phyloP scores from a whole-genome alignment of 2,329 filamentous ascomycete species.

The Neonectria sp. region DNA sequence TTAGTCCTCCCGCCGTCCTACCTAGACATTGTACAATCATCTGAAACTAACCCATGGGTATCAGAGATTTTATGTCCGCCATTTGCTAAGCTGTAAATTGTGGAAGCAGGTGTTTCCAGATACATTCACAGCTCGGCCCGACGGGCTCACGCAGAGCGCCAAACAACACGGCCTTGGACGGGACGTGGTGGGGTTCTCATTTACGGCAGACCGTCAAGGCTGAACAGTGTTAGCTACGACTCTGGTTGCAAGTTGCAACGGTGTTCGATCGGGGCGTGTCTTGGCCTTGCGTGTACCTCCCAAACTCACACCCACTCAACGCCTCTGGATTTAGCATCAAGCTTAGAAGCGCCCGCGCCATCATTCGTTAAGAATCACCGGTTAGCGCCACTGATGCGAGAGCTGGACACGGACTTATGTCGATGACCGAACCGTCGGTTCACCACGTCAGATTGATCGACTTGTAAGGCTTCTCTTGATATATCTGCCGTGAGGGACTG shows the following conservation, averaged over 20 bases:
- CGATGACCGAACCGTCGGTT: slow-evolving; percentile 39
- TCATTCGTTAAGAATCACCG: slow-evolving; percentile 13
- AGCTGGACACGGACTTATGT: slow-evolving; percentile 27
- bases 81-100: slow-evolving; percentile 21
- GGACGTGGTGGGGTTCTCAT: slow-evolving; percentile 33
- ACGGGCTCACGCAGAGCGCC: slow-evolving; percentile 35
- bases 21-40: slow-evolving; percentile 49
- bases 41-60: slow-evolving; percentile 47
- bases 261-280: slow-evolving; percentile 36
- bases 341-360: slow-evolving; percentile 12
- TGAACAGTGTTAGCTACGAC: slow-evolving; percentile 32
- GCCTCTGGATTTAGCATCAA: slow-evolving; percentile 2
- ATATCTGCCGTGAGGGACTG: slow-evolving; percentile 15
- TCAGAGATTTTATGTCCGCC: slow-evolving; percentile 25
- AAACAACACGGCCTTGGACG: slow-evolving; percentile 34
- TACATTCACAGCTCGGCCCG: slow-evolving; percentile 43
- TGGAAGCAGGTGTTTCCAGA: slow-evolving; percentile 36
- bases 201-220: background rate
- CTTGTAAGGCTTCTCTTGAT: slow-evolving; percentile 29
- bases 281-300: slow-evolving; percentile 23
- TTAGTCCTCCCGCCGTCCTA: slow-evolving; percentile 47
- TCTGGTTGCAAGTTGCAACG: slow-evolving; percentile 29
- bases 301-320: slow-evolving; percentile 21
- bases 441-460: slow-evolving; percentile 39
- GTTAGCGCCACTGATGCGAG: slow-evolving; percentile 21